A percentile compares a stretch with the other conserved stretches of the same genome.
Conservation (phyloP, 2,329 filamentous ascomycete genomes). For the Tolypocladium amazonense region DNA sequence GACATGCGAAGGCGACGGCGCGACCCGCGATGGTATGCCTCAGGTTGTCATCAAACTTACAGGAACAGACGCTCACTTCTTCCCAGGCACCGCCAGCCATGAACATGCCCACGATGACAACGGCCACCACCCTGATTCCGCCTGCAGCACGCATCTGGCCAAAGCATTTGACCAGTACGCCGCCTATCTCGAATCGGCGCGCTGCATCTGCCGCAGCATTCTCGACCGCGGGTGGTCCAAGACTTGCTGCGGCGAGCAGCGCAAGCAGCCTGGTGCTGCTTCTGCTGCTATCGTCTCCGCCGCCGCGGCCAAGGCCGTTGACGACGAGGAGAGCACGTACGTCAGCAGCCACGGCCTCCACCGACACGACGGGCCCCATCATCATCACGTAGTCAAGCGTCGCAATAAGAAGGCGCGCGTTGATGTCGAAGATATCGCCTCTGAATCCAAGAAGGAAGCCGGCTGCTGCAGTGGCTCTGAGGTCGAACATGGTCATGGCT, state of each 20-base stretch:
- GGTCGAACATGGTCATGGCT: slow-evolving; percentile 1
- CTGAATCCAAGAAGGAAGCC: slow-evolving; percentile 1
- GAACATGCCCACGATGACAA: slow-evolving; percentile 15
- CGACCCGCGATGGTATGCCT: slow-evolving; percentile 11
- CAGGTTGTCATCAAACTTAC: background rate
- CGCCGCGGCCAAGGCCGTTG: background rate
- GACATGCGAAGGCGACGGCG: slow-evolving; percentile 13
- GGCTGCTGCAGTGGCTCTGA: slow-evolving; percentile 5
- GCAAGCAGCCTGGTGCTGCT: background rate
- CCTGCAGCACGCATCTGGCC: slow-evolving; percentile 20
- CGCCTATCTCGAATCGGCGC: slow-evolving; percentile 23
- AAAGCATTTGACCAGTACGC: slow-evolving; percentile 23
- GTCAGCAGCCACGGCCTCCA: slow-evolving; percentile 3
- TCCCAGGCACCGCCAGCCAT: slow-evolving; percentile 8
- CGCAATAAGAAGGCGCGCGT: slow-evolving; percentile 7
- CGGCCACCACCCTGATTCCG: slow-evolving; percentile 12
- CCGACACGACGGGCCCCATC: slow-evolving; percentile 5
- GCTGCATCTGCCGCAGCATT: slow-evolving; percentile 25
- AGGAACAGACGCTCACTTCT: background rate
- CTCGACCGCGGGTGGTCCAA: slow-evolving; percentile 16
- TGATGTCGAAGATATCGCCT: slow-evolving; percentile 2
- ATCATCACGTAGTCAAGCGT: slow-evolving; percentile 11
- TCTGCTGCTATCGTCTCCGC: background rate
- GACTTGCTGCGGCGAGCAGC: slow-evolving; percentile 14
- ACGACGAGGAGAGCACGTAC: background rate